Percentiles rank a stretch among this genome's conserved stretches.
Evolutionary conservation across 495 filamentous ascomycete species (phyloP).

Genomic region (Penicillium bialowiezense): DNA sequence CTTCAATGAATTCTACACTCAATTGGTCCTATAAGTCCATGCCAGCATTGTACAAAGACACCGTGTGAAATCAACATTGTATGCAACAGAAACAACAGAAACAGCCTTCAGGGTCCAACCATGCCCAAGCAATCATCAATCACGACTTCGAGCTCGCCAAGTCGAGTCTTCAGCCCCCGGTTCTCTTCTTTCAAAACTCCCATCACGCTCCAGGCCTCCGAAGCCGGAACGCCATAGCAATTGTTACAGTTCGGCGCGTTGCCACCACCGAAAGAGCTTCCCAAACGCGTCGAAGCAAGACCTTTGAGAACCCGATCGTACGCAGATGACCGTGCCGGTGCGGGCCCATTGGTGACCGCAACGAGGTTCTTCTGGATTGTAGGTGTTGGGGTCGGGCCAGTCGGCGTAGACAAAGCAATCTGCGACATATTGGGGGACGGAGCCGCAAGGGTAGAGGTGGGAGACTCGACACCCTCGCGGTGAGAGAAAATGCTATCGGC

Average conservation of each 20-base stretch:
- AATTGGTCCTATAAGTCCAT: neutral
- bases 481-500: slow-evolving; percentile 64
- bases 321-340: slow-evolving; percentile 33
- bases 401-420: slow-evolving; percentile 29
- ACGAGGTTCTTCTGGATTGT: slow-evolving; percentile 24
- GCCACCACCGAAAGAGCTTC: slow-evolving; percentile 28
- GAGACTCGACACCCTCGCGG: slow-evolving; percentile 49
- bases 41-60: slow-evolving; percentile 13
- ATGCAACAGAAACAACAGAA: neutral
- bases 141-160: slow-evolving; percentile 63
- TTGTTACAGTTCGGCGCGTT: slow-evolving; percentile 50
- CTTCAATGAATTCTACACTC: neutral
- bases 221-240: slow-evolving; percentile 59
- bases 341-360: slow-evolving; percentile 13
- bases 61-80: slow-evolving; percentile 7
- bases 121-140: slow-evolving; percentile 71
- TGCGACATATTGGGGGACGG: slow-evolving; percentile 40
- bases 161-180: slow-evolving; percentile 60
- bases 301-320: slow-evolving; percentile 45
- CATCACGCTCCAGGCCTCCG: slow-evolving; percentile 70
- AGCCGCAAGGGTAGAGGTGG: slow-evolving; percentile 47
- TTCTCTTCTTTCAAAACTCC: slow-evolving; percentile 72
- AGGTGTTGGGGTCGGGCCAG: slow-evolving; percentile 18
- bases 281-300: slow-evolving; percentile 33
- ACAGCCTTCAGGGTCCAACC: slow-evolving; percentile 43